Base-by-base conservation (phyloP, 805 yeast genomes). In the Yarrowia osloensis region DNA sequence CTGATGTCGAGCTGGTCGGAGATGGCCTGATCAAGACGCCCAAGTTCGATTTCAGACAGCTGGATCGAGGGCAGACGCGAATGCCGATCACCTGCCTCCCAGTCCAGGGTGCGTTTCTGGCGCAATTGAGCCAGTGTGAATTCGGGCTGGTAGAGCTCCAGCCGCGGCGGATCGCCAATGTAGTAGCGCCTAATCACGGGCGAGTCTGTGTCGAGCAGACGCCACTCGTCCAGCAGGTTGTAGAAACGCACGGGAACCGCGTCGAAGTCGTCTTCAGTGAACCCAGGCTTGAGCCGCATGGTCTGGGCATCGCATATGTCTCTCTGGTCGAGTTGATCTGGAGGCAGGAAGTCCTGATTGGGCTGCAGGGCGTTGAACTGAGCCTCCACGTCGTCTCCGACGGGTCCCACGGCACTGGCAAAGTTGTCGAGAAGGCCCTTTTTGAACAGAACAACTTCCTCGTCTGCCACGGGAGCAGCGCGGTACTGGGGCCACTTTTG, bases 401-500 rank as follows among this genome's bases (percentile, higher is more conserved):
- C 31, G 24, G 54, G 42, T 17, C 54, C 54, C 19, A 61, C 26
- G n/a, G 54, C 15, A 31, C n/a, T 13, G 19, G 33, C 24, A n/a
- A 61, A 44, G 5, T 4, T 12, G 26, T 44, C 66, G 8, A 61
- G 42, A 13, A 61, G 40, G 2, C 54, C 54, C 33, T 44, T 44
- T 5, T 44, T 44, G 44, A 44, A 44, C 17, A 61, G 52, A 8
- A 31, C 29, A 13, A 61, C 66, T 12, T 42, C 54, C 9, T 61
- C 44, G 7, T 11, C 54, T 4, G 24, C 22, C 12, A n/a, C 31
- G 26, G 54, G 54, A 13, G 24, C 4, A 4, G 40, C 0, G 8
- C 40, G 44, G 24, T 11, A 46, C 15, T 46, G 31, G n/a, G 66
- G 66, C 66, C 66, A 61, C 35, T 44, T 29, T 46, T 61, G 66